These are phyloP conservation scores for Penicillium robsamsonii DNA, from an alignment of 495 filamentous ascomycete species.

Conservation along the genomic window DNA sequence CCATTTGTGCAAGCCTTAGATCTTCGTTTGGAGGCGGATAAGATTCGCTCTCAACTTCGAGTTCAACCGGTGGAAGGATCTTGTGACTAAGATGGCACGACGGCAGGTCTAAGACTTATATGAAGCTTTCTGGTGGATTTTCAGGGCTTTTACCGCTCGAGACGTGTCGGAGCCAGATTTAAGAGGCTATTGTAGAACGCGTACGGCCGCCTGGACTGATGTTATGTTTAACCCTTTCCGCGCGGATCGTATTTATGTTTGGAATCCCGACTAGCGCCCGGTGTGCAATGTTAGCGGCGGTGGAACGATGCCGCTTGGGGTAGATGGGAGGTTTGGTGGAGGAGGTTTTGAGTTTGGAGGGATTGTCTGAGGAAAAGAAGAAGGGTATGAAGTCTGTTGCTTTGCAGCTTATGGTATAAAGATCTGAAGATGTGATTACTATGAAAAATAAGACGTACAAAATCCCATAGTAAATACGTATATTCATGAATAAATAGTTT, in stretches of 20 bases:
- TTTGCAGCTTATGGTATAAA: slow-evolving; percentile 60
- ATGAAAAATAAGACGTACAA: too few species aligned
- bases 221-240: slow-evolving; percentile 67
- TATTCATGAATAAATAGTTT: not conserved
- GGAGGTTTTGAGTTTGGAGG: slow-evolving; percentile 56
- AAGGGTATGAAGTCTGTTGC: slow-evolving; percentile 65
- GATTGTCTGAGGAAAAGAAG: slow-evolving; percentile 56
- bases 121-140: slow-evolving; percentile 87
- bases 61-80: slow-evolving; percentile 52
- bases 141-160: slow-evolving; percentile 60
- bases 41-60: slow-evolving; percentile 50
- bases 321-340: slow-evolving; percentile 49
- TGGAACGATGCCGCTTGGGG: slow-evolving; percentile 49
- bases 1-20: slow-evolving; percentile 88
- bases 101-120: slow-evolving; percentile 59
- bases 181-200: slow-evolving; percentile 34
- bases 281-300: slow-evolving; percentile 72
- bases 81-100: slow-evolving; percentile 49
- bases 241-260: slow-evolving; percentile 75
- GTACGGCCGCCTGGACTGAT: slow-evolving; percentile 64
- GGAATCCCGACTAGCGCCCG: slow-evolving; percentile 89
- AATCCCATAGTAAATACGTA: too few species aligned
- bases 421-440: slow-evolving; percentile 16
- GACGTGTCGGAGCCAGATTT: slow-evolving; percentile 37
- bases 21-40: slow-evolving; percentile 44